These are phyloP conservation scores for Trypanosomatidae sp. DNA, from an alignment of 208 protist genomes.

Conservation along the genomic window DNA sequence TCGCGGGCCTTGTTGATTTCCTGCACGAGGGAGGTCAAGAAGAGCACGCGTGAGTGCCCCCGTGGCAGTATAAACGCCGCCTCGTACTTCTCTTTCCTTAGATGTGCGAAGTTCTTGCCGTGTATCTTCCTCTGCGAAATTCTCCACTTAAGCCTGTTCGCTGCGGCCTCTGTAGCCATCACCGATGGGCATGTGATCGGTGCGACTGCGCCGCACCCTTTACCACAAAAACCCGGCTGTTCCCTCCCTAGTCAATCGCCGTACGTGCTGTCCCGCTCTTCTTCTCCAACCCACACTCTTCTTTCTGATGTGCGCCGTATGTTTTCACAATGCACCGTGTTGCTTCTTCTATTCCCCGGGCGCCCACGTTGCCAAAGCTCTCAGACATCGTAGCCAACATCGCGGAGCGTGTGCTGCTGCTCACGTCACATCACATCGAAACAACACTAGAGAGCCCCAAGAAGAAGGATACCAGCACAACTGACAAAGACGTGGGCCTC, in stretches of 20 bases:
- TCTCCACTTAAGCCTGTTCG: neutral
- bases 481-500: neutral
- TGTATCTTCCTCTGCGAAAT: neutral
- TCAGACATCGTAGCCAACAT: neutral
- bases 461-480: neutral
- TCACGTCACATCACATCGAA: neutral
- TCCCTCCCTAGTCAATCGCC: neutral
- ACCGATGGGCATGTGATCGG: neutral
- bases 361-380: neutral
- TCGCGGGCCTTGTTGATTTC: too few species aligned
- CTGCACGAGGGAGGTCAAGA: neutral
- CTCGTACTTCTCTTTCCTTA: neutral
- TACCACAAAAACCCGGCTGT: neutral
- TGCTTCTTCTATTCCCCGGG: neutral
- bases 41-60: neutral
- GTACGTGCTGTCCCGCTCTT: neutral
- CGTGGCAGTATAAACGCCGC: neutral
- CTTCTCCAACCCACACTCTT: neutral
- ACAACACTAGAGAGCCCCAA: neutral
- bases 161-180: neutral
- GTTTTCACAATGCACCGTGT: neutral
- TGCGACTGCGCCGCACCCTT: neutral
- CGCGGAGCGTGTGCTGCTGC: neutral
- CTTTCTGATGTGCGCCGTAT: neutral
- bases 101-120: neutral